Conservation (phyloP, 2,329 filamentous ascomycete genomes). For the Cytospora mali region DNA sequence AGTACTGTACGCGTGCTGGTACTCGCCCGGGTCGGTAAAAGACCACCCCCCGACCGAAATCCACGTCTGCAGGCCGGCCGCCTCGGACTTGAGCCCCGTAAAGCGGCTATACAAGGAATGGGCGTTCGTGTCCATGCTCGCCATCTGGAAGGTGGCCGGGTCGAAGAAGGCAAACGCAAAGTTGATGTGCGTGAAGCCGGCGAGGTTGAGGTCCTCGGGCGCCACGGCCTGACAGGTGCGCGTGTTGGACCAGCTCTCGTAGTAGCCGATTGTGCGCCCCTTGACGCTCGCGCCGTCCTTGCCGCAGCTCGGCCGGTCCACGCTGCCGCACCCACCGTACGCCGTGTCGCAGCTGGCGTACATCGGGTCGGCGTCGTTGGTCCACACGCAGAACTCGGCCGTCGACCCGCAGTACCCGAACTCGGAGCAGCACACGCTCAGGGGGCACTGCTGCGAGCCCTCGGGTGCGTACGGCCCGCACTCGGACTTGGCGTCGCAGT, state of each 20-base stretch:
- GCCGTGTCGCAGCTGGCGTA: not conserved
- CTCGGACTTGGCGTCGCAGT: conserved; percentile 13
- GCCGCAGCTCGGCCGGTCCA: conserved; percentile 28
- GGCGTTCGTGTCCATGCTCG: conserved; percentile 11
- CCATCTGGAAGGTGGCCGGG: conserved; percentile 35
- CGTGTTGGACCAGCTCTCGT: conserved; percentile 32
- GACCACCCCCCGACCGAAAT: conserved; percentile 46
- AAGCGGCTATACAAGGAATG: conserved; percentile 35
- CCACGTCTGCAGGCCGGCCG: conserved; percentile 39
- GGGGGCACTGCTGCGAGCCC: conserved; percentile 31
- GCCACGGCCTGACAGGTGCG: conserved; percentile 28
- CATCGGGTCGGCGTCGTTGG: no score
- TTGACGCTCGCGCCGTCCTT: not conserved
- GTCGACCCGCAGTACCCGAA: conserved; percentile 31
- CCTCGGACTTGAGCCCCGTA: conserved; percentile 36
- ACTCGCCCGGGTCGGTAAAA: conserved; percentile 35
- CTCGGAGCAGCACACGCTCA: conserved; percentile 35
- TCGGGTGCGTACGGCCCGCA: conserved; percentile 29
- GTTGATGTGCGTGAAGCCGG: conserved; percentile 38
- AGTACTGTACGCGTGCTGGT: conserved; percentile 36
- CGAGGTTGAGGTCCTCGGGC: conserved; percentile 35
- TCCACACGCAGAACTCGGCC: not conserved
- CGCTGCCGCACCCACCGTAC: not conserved
- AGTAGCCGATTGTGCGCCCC: conserved; percentile 33
- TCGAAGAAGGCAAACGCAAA: conserved; percentile 41